Percentiles rank a stretch among this genome's conserved stretches.
Conservation (phyloP, 139 green algal genomes). For the Tetradesmus lagerheimii region DNA sequence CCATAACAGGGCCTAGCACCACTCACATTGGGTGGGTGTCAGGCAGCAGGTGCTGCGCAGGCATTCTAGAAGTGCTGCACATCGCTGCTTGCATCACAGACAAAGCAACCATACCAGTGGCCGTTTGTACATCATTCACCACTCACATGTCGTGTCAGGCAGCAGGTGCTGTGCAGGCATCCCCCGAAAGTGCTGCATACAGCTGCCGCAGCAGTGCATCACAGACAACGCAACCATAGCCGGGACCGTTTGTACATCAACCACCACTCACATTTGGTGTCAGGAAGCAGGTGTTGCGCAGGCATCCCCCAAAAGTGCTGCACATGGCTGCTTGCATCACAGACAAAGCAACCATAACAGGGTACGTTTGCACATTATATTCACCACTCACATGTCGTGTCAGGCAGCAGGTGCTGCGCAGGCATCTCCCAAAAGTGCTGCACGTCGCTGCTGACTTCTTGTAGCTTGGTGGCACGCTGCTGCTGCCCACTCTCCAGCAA, state of each 20-base stretch:
- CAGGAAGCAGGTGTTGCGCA: too few relatives aligned
- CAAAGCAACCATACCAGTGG: too few relatives aligned
- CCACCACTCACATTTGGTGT: too few relatives aligned
- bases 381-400: not conserved
- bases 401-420: not conserved
- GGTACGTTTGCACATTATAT: not conserved
- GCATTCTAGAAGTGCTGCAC: too few relatives aligned
- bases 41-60: too few relatives aligned
- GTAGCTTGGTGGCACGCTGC: not conserved
- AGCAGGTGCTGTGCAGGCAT: too few relatives aligned
- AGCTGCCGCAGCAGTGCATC: not conserved
- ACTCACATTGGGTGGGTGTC: too few relatives aligned
- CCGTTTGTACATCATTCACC: too few relatives aligned
- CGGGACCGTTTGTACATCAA: not conserved
- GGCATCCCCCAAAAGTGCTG: too few relatives aligned
- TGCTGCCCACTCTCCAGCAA: not conserved
- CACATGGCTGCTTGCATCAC: not conserved
- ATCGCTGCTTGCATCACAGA: too few relatives aligned
- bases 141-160: conserved; percentile 18
- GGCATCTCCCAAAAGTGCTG: conserved; percentile 15
- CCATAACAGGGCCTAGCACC: too few relatives aligned
- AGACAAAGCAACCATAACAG: not conserved
- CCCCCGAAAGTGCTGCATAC: too few relatives aligned
- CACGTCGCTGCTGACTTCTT: not conserved
- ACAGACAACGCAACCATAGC: not conserved